phyloP scores from a whole-genome alignment of 2,329 filamentous ascomycete genomes.

The Sporothrix schenckii region DNA sequence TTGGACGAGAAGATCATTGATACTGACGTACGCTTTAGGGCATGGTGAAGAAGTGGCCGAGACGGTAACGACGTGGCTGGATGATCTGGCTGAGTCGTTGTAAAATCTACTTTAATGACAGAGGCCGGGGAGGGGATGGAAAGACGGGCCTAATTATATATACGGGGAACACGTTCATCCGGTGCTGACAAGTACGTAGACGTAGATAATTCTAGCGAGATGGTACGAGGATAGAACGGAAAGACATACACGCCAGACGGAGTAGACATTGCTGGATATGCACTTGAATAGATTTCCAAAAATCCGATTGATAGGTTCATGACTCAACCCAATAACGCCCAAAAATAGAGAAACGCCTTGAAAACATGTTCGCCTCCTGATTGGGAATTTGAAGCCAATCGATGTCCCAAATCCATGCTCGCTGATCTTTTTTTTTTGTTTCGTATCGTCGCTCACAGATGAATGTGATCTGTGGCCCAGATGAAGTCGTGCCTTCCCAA shows the following conservation, averaged over 20 bases:
- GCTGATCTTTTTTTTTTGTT: constrained; percentile 6
- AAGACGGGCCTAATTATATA: neutral
- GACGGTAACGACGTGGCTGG: constrained; percentile 53
- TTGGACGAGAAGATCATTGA: too few relatives aligned
- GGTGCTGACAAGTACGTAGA: neutral
- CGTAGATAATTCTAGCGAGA: neutral
- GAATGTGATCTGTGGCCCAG: neutral
- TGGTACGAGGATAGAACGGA: too few relatives aligned
- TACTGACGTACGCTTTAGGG: constrained; percentile 41
- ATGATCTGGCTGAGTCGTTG: constrained; percentile 51
- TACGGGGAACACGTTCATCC: too few relatives aligned
- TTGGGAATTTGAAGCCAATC: neutral
- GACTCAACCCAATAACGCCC: too few relatives aligned
- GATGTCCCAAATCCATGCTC: neutral
- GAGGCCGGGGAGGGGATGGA: neutral
- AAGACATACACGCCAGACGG: too few relatives aligned
- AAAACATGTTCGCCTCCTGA: too few relatives aligned
- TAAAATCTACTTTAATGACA: neutral
- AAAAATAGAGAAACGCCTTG: too few relatives aligned
- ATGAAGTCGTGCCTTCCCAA: neutral
- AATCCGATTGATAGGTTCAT: too few relatives aligned
- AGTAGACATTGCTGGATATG: too few relatives aligned
- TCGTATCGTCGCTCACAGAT: neutral
- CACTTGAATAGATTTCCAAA: too few relatives aligned
- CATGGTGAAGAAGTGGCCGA: constrained; percentile 55